A percentile compares a stretch with the other conserved stretches of the same genome.
phyloP scores from a whole-genome alignment of 768 basidiomycete genomes.

The Galerina marginata region DNA sequence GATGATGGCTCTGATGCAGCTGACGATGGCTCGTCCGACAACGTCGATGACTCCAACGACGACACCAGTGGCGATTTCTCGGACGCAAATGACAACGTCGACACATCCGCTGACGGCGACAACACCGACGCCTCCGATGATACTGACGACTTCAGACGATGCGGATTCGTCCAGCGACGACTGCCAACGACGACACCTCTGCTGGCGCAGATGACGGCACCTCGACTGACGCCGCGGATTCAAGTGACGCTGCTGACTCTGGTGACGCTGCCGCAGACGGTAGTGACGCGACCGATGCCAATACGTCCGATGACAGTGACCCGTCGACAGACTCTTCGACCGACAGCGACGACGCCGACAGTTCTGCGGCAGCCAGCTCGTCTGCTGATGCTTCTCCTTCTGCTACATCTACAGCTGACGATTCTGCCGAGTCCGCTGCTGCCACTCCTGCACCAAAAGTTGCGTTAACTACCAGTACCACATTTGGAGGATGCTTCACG shows the following conservation, averaged over 20 bases:
- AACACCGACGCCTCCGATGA: neutral
- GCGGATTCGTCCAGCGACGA: neutral
- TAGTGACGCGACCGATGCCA: no score
- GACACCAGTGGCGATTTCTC: neutral
- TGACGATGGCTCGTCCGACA: neutral
- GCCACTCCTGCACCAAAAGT: neutral
- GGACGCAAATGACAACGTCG: no score
- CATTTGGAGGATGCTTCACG: conserved; percentile 39
- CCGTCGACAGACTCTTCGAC: neutral
- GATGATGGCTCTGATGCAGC: neutral
- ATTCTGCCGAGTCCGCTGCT: neutral
- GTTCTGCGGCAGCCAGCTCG: neutral
- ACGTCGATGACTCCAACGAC: neutral
- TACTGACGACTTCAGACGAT: neutral
- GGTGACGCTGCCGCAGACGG: neutral
- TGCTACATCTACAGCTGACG: neutral
- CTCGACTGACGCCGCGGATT: neutral
- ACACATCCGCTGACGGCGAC: neutral
- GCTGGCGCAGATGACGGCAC: neutral
- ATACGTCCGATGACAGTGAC: no score
- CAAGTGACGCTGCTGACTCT: neutral
- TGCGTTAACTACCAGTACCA: neutral
- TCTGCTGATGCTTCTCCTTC: neutral
- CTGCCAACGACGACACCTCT: neutral
- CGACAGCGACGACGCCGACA: neutral